phyloP scores from a whole-genome alignment of 1,284 basidiomycete species.

The Naganishia sp. region DNA sequence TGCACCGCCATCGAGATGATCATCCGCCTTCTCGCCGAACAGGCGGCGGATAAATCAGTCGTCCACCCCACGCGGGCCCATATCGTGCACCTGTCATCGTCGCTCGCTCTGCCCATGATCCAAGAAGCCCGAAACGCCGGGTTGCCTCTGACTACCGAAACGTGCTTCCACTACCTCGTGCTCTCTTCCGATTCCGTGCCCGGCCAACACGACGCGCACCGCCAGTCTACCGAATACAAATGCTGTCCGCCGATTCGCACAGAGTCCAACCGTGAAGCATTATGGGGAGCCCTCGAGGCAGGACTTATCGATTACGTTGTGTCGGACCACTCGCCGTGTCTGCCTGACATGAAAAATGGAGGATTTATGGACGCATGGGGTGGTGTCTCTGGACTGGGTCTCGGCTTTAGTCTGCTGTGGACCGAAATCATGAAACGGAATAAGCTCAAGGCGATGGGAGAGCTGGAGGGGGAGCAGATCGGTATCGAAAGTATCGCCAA shows the following conservation, averaged over 20 bases:
- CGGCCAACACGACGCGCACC: conserved; percentile 47
- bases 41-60: conserved; percentile 20
- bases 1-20: conserved; percentile 74
- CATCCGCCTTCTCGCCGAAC: conserved; percentile 45
- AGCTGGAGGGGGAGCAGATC: conserved; percentile 60
- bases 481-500: conserved; percentile 65
- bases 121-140: conserved; percentile 66
- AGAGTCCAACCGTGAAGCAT: conserved; percentile 65
- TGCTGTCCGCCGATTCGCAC: conserved; percentile 92
- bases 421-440: conserved; percentile 63
- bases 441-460: conserved; percentile 32
- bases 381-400: conserved; percentile 81
- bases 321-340: conserved; percentile 90
- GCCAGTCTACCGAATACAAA: conserved; percentile 59
- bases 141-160: conserved; percentile 73
- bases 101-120: conserved; percentile 73
- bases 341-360: conserved; percentile 75
- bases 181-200: conserved; percentile 58
- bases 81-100: conserved; percentile 88
- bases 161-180: conserved; percentile 90
- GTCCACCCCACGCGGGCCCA: conserved; percentile 55
- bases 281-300: conserved; percentile 77
- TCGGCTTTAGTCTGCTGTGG: conserved; percentile 82
- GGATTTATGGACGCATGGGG: conserved; percentile 89
- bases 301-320: conserved; percentile 86